Evolutionary conservation across 768 basidiomycete genomes (phyloP), one percentile per base, ranked within the genome.

Genomic region (Lanmaoa pseudosensibilis): DNA sequence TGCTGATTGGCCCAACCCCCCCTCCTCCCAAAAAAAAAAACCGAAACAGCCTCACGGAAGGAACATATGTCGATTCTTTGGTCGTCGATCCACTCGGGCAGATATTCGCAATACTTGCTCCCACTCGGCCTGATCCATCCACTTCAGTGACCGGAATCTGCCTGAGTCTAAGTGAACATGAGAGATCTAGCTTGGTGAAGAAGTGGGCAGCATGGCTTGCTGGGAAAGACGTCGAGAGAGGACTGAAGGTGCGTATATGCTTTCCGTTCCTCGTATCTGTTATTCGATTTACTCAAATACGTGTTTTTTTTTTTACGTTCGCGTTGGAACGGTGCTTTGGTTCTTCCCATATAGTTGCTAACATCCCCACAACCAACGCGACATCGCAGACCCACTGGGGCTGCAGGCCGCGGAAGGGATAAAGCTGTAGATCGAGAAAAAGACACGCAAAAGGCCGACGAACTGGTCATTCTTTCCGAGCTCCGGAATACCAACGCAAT

Each of bases 171-270:
- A 62, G 40, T n/a, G 60, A 72, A 58, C 52, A 43, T 2, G 61
- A 81, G 78, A 55, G 86, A 91, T 64, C 82, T 25, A 65, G 74
- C 3, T 65, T 93, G 50, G 82, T 84, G 5, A 85, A 88, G 58
- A 79, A 81, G 50, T 94, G 93, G 85, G 88, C 83, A 3, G 72
- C 91, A 9, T 96, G 94, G 94, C 73, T 97, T 21, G 79, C 85
- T 3, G 82, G 80, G 60, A 79, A 80, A 37, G 85, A 91, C 70
- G 75, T 83, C 1, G 85, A 88, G 25, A 82, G 80, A 43, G 92
- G 87, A 5, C 70, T 97, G 25, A 84, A 85, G 75, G 92, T 90
- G 58, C 46, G 67, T 63, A 44, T 41, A 46, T 38, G 18, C 16
- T 36, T 44, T 23, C 39, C 7, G 11, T 43, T 46, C n/a, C 9